Evolutionary conservation across 345 rosid species (phyloP), one percentile per base, ranked within the genome.

Genomic region (Mercurialis annua): DNA sequence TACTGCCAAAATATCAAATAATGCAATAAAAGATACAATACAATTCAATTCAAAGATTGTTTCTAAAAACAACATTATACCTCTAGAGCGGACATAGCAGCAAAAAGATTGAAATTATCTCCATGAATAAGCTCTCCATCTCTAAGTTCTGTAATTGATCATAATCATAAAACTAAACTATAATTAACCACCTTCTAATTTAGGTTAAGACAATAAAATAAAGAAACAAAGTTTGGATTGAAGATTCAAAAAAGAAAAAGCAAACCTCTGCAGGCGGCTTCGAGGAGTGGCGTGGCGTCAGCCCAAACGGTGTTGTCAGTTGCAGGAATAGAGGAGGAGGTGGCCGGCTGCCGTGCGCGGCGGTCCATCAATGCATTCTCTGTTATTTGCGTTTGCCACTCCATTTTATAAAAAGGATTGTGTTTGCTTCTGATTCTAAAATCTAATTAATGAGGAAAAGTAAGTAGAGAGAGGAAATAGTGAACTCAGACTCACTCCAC

Each of bases 41-140:
- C n/a, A n/a, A n/a, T n/a, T n/a, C n/a, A n/a, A n/a, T n/a, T n/a
- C n/a, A n/a, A n/a, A n/a, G n/a, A n/a, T n/a, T n/a, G n/a, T n/a
- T n/a, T n/a, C n/a, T n/a, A n/a, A n/a, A n/a, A n/a, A 34, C 40
- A 34, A 34, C 9, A 34, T 34, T 4, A 34, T 74, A 93, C 99
- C 99, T 93, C 99, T 57, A 93, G 77, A 26, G 99, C 99, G 77
- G 99, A 89, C 99, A 89, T 93, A 24, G 99, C 99, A 38, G 99
- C 99, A 70, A 80, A 90, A 72, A 93, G 97, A 85, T 93, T 90
- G 70, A 92, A 92, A 77, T 92, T 92, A 52, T 90, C 88, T 63
- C 92, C 96, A 72, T 88, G 89, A 56, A 91, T 81, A 55, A 91
- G 92, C 66, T 91, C 92, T 10, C 97, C 91, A n/a, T 91, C 92